Percentiles rank a stretch among this genome's conserved stretches.
phyloP scores from a whole-genome alignment of 1,284 basidiomycete species.

The Sanghuangporus sanghuang region DNA sequence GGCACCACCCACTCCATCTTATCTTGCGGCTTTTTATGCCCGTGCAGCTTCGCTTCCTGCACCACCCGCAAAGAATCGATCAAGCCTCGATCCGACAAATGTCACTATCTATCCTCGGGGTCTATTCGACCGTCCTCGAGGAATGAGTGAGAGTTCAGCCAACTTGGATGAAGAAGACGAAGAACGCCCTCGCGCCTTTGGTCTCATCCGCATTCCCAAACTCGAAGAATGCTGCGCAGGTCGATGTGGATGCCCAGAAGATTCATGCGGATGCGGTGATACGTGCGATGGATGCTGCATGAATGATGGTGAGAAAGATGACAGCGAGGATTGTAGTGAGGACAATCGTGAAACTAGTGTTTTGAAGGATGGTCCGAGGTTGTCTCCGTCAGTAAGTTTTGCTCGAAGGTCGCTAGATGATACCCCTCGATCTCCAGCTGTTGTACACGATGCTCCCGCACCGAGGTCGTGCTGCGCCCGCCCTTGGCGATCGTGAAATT shows the following conservation, averaged over 20 bases:
- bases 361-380: background rate
- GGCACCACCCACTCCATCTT: constrained; percentile 17
- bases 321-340: background rate
- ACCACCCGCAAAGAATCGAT: constrained; percentile 42
- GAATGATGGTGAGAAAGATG: constrained; percentile 21
- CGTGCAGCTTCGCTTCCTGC: constrained; percentile 53
- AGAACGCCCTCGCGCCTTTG: constrained; percentile 34
- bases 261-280: constrained; percentile 45
- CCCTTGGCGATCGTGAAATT: background rate
- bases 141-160: background rate
- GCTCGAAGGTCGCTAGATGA: background rate
- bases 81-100: constrained; percentile 44
- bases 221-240: constrained; percentile 58
- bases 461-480: background rate
- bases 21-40: constrained; percentile 59
- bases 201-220: constrained; percentile 54
- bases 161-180: background rate
- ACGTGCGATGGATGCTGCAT: constrained; percentile 47
- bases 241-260: constrained; percentile 36
- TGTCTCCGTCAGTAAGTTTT: constrained; percentile 11
- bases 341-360: background rate
- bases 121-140: constrained; percentile 25
- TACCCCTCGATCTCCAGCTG: background rate
- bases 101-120: constrained; percentile 40
- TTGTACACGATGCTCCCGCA: background rate